Evolutionary conservation across 208 protist species (phyloP), one percentile per base, ranked within the genome.

Genomic region (Acanthamoeba rhysodes): DNA sequence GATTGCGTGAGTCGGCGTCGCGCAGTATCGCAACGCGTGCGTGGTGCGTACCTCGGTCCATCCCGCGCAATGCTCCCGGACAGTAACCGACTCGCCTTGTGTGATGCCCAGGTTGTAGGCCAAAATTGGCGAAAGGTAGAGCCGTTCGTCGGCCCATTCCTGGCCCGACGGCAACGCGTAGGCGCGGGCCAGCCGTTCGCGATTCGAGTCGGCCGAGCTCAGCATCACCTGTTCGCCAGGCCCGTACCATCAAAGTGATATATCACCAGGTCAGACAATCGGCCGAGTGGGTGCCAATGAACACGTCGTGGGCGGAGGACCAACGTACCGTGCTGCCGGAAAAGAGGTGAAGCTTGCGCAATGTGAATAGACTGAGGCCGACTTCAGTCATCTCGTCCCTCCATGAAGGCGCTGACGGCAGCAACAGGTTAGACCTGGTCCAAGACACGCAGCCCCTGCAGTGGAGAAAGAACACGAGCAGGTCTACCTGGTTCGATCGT

Each of bases 361-460:
- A n/a, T 2, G 91, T 94, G 57, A 22, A 27, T 8, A 94, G 27
- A 20, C 32, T 94, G 27, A 70, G 48, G 0, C 91, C 91, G 10
- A 94, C 91, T 27, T 94, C 91, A n/a, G 53, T 72, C 64, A 85
- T n/a, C 9, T 62, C 34, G 41, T 94, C 91, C 27, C 91, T n/a
- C 91, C 91, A 94, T 0, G 48, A 24, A 14, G 91, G 48, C 32
- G 27, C 87, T 93, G 80, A 48, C 45, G 12, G 45, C 45, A 12
- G 45, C 45, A 48, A 12, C 45, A 48, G 45, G 45, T 48, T 48
- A 48, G 45, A 48, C 6, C 41, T 45, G 41, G 9, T 2, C 45
- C 45, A 48, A 48, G 45, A 48, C 45, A 48, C 45, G 45, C 45
- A 12, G 45, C 45, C 45, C 45, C 7, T 48, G 45, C 45, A 48